A percentile compares a stretch with the other conserved stretches of the same genome.
phyloP scores from a whole-genome alignment of 1,284 basidiomycete species.

The Rhodotorula sp. region DNA sequence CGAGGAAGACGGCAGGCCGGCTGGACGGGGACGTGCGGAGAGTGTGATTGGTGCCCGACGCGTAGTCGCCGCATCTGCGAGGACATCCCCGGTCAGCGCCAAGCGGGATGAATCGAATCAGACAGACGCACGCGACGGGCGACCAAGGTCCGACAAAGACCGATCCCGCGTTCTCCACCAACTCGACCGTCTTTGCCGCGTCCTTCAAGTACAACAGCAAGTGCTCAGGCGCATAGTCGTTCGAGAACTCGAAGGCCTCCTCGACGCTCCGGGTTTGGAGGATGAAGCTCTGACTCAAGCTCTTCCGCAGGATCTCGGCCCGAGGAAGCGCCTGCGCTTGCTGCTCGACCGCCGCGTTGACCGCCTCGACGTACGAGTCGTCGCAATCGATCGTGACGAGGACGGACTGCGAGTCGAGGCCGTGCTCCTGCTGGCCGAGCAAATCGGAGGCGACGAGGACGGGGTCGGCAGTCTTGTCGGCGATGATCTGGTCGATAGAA shows the following conservation, averaged over 20 bases:
- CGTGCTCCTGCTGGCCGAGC: slow-evolving; percentile 96
- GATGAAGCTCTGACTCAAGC: slow-evolving; percentile 87
- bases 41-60: slow-evolving; percentile 97
- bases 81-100: not conserved
- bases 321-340: slow-evolving; percentile 86
- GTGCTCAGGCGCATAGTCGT: slow-evolving; percentile 97
- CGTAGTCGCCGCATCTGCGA: slow-evolving; percentile 90
- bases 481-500: slow-evolving; percentile 70
- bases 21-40: slow-evolving; percentile 48
- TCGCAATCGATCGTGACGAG: slow-evolving; percentile 76
- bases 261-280: slow-evolving; percentile 67
- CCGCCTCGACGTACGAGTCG: slow-evolving; percentile 62
- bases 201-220: slow-evolving; percentile 82
- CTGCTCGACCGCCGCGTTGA: slow-evolving; percentile 80
- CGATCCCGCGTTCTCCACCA: slow-evolving; percentile 86
- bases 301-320: slow-evolving; percentile 85
- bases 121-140: slow-evolving; percentile 80
- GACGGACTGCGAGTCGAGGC: slow-evolving; percentile 96
- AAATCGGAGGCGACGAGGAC: slow-evolving; percentile 95
- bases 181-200: slow-evolving; percentile 64
- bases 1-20: too few relatives aligned
- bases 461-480: slow-evolving; percentile 79
- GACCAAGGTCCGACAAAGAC: slow-evolving; percentile 93
- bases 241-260: slow-evolving; percentile 83
- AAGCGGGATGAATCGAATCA: too few relatives aligned